Evolutionary conservation across 2,329 filamentous ascomycete species (phyloP).

Genomic region (Keithomyces neogunnii): DNA sequence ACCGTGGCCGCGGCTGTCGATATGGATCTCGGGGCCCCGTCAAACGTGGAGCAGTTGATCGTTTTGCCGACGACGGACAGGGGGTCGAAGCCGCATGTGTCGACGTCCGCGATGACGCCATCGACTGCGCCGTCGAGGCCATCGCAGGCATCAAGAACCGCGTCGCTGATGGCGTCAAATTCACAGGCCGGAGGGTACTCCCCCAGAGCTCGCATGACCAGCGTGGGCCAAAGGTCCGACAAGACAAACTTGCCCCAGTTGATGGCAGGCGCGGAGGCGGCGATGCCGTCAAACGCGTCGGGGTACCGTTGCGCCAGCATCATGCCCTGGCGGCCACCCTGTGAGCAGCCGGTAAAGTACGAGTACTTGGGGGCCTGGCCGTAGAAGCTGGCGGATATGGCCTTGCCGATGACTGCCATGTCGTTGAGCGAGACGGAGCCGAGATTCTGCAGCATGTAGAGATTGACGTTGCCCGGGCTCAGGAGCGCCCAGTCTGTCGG

Average conservation of each 20-base stretch:
- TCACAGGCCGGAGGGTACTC: background rate
- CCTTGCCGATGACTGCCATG: slow-evolving; percentile 30
- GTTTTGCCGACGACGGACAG: background rate
- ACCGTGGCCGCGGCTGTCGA: too few species aligned
- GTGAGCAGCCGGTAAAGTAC: slow-evolving; percentile 44
- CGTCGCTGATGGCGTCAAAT: slow-evolving; percentile 23
- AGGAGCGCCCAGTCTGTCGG: slow-evolving; percentile 10
- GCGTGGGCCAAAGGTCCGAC: background rate
- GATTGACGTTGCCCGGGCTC: slow-evolving; percentile 9
- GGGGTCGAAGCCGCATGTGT: slow-evolving; percentile 28
- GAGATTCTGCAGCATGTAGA: slow-evolving; percentile 24
- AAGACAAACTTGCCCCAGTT: slow-evolving; percentile 15
- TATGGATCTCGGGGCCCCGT: too few species aligned
- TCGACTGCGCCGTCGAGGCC: slow-evolving; percentile 36
- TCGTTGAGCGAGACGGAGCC: slow-evolving; percentile 28
- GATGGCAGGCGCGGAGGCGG: slow-evolving; percentile 35
- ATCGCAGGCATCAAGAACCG: slow-evolving; percentile 40
- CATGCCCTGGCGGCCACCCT: slow-evolving; percentile 45
- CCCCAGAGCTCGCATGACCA: background rate
- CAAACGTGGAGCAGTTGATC: background rate
- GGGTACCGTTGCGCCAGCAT: slow-evolving; percentile 42
- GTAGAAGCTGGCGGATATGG: slow-evolving; percentile 33
- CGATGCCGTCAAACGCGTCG: slow-evolving; percentile 43
- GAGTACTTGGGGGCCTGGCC: slow-evolving; percentile 25
- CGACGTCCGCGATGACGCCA: slow-evolving; percentile 34